A percentile compares a stretch with the other conserved stretches of the same genome.
These are phyloP conservation scores for Cynanchum wilfordii DNA, from an alignment of 257 asterid genomes.

Conservation along the genomic window DNA sequence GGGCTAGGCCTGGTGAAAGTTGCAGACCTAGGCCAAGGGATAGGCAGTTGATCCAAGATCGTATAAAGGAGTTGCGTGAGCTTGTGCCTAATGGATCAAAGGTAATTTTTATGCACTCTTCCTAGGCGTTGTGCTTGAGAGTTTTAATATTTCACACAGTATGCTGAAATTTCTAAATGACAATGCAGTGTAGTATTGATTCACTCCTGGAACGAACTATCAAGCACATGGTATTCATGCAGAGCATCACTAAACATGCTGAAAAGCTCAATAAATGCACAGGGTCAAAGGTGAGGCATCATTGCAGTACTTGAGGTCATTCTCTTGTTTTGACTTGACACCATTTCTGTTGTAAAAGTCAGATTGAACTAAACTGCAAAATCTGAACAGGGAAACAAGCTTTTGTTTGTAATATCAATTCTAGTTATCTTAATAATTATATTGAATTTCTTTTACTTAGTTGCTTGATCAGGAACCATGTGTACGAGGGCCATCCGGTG, in stretches of 20 bases:
- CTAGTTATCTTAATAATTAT: neutral
- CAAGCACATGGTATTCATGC: conserved; percentile 89
- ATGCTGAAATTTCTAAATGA: conserved; percentile 40
- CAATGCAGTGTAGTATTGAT: conserved; percentile 91
- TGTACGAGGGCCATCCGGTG: conserved; percentile 46
- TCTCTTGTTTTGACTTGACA: neutral
- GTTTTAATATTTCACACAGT: conserved; percentile 4
- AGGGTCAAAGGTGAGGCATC: conserved; percentile 52
- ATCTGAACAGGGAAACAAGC: neutral
- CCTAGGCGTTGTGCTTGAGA: conserved; percentile 5
- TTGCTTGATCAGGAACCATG: conserved; percentile 67
- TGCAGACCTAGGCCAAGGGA: conserved; percentile 98
- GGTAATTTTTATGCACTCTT: conserved; percentile 36
- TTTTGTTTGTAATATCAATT: neutral
- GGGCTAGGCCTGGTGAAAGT: conserved; percentile 93
- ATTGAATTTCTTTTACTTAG: conserved; percentile 38
- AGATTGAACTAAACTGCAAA: neutral
- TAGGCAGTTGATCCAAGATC: conserved; percentile 95
- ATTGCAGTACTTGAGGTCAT: neutral
- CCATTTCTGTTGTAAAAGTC: neutral
- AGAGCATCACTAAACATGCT: conserved; percentile 73
- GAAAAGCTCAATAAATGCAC: conserved; percentile 76
- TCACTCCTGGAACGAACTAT: conserved; percentile 86
- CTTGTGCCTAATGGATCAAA: conserved; percentile 87
- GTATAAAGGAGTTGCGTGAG: conserved; percentile 89